These are phyloP conservation scores for Phoenix roebelenii DNA, from an alignment of 176 grass and related monocot genomes.

Conservation along the genomic window DNA sequence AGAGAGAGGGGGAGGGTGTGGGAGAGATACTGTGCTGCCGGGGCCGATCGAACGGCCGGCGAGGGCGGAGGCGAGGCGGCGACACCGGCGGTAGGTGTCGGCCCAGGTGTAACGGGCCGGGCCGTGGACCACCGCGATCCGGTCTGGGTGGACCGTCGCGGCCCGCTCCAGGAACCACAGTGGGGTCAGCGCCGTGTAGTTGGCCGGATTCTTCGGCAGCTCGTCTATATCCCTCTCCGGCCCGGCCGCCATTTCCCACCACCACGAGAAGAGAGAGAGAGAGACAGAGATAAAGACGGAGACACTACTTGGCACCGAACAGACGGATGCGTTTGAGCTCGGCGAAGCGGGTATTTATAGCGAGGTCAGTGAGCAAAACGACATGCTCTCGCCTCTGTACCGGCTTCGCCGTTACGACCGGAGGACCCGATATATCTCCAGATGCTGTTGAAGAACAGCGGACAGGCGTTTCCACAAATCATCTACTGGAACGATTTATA, in stretches of 20 bases:
- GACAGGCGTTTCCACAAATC: too few relatives aligned
- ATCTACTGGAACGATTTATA: too few relatives aligned
- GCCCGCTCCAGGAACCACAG: slow-evolving; percentile 96
- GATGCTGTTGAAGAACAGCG: too few relatives aligned
- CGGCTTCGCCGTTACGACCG: too few relatives aligned
- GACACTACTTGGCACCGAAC: too few relatives aligned
- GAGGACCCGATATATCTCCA: too few relatives aligned
- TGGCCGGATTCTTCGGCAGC: slow-evolving; percentile 79
- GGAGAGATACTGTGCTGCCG: slow-evolving; percentile 43
- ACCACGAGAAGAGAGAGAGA: too few relatives aligned
- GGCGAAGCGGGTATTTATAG: too few relatives aligned
- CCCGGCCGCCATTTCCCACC: not conserved
- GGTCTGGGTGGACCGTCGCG: slow-evolving; percentile 65
- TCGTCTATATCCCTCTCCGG: slow-evolving; percentile 73
- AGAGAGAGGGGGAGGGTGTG: not conserved
- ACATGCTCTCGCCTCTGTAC: too few relatives aligned
- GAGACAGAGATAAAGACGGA: too few relatives aligned
- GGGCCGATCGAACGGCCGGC: slow-evolving; percentile 42
- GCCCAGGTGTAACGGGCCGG: slow-evolving; percentile 63
- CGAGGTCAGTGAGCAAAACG: too few relatives aligned
- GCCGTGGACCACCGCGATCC: slow-evolving; percentile 59
- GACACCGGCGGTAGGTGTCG: slow-evolving; percentile 79
- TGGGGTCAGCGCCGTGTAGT: slow-evolving; percentile 79
- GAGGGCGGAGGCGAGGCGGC: slow-evolving; percentile 78
- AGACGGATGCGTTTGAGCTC: too few relatives aligned